Percentiles rank a stretch among this genome's conserved stretches.
phyloP scores from a whole-genome alignment of 106 monocot genomes.

The Allium fistulosum region DNA sequence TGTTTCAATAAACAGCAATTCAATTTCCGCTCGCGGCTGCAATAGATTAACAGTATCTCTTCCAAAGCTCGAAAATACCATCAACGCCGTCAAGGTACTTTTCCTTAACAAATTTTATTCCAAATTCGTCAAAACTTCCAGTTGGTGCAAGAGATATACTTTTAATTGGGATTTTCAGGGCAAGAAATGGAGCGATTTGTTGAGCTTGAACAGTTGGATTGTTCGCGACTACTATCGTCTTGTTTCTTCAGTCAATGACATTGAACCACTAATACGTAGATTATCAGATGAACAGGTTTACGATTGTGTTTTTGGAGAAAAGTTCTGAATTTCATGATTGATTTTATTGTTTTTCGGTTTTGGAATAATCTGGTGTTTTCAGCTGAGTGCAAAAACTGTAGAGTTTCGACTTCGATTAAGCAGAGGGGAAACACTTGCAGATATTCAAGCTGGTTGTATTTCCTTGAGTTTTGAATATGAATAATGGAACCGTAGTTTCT shows the following conservation, averaged over 20 bases:
- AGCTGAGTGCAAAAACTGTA: conserved; percentile 65
- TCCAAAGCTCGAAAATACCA: not conserved
- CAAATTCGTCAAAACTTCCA: no score
- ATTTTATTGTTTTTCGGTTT: not conserved
- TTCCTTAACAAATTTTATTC: not conserved
- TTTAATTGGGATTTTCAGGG: conserved; percentile 25
- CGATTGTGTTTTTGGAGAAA: not conserved
- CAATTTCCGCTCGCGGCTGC: not conserved
- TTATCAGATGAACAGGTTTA: conserved; percentile 81
- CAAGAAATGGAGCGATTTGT: conserved; percentile 62
- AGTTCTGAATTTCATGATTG: not conserved
- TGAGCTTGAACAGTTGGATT: conserved; percentile 86
- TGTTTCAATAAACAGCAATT: not conserved
- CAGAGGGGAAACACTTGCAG: conserved; percentile 75
- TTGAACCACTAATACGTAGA: conserved; percentile 36
- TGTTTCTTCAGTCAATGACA: conserved; percentile 53
- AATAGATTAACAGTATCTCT: not conserved
- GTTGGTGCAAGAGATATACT: not conserved
- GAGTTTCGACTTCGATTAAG: conserved; percentile 65
- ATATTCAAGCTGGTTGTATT: conserved; percentile 78
- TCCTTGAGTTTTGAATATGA: not conserved
- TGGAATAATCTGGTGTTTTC: not conserved
- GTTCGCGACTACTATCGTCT: conserved; percentile 89
- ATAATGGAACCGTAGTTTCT: no score
- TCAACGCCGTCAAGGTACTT: not conserved